These are phyloP conservation scores for Rhododendron ferrugineum DNA, from an alignment of 148 eudicot species.

Conservation along the genomic window DNA sequence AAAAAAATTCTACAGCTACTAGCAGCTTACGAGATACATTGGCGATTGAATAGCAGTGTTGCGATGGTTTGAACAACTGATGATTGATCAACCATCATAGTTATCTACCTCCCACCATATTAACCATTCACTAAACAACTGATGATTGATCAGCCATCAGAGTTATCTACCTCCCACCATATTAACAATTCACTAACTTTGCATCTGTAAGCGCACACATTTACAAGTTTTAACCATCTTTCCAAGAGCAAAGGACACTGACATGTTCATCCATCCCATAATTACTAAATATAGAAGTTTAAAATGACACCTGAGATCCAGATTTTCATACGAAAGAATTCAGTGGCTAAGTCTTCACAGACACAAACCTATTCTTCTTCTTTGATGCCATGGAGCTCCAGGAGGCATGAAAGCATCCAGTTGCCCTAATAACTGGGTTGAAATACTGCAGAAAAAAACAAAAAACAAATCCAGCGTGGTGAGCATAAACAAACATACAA, in stretches of 20 bases:
- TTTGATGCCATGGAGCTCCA: slow-evolving; percentile 59
- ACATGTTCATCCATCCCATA: not conserved
- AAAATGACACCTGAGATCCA: not conserved
- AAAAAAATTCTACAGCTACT: not conserved
- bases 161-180: not conserved
- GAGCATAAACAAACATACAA: not conserved
- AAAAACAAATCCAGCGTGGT: not conserved
- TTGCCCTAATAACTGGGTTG: slow-evolving; percentile 44
- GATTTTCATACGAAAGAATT: not conserved
- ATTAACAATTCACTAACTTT: not conserved
- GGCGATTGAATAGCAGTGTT: not conserved
- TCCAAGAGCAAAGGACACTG: not conserved
- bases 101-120: not conserved
- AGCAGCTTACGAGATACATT: not conserved
- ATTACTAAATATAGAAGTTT: no score
- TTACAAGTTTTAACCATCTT: not conserved
- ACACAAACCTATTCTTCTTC: slow-evolving; percentile 61
- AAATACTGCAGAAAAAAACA: slow-evolving; percentile 46
- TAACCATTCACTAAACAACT: not conserved
- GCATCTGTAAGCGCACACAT: not conserved
- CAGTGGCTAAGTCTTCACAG: not conserved
- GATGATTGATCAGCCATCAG: not conserved
- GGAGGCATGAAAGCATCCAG: slow-evolving; percentile 67
- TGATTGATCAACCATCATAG: not conserved
- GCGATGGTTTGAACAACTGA: not conserved